Conservation (phyloP, 176 grass and related monocot species). For the Oropetium thomaeum region DNA sequence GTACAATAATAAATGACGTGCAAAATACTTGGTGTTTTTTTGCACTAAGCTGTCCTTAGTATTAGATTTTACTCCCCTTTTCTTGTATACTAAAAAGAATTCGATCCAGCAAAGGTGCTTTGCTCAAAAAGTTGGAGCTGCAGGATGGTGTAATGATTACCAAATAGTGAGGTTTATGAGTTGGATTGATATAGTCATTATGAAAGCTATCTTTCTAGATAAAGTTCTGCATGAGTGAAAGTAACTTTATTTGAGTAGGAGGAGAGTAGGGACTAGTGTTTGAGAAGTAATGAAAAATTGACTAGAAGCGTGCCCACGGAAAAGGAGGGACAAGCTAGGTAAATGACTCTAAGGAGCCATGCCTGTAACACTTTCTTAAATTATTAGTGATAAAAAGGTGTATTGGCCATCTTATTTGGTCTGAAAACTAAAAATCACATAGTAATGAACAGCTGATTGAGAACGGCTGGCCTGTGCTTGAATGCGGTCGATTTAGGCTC, state of each 20-base stretch:
- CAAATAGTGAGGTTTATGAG: conserved; percentile 34
- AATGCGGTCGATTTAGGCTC: conserved; percentile 11
- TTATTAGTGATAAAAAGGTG: conserved; percentile 14
- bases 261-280: conserved; percentile 29
- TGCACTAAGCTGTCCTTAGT: neutral
- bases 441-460: conserved; percentile 6
- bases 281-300: conserved; percentile 27
- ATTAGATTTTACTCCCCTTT: neutral
- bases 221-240: conserved; percentile 44
- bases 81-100: conserved; percentile 14
- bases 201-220: conserved; percentile 39
- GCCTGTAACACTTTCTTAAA: conserved; percentile 6
- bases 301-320: neutral
- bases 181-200: conserved; percentile 34
- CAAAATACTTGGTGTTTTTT: neutral
- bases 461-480: conserved; percentile 12
- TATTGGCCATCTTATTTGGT: conserved; percentile 19
- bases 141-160: conserved; percentile 49
- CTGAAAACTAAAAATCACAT: conserved; percentile 20
- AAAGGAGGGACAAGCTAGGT: conserved; percentile 8
- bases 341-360: conserved; percentile 10
- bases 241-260: conserved; percentile 45
- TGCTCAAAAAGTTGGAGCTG: conserved; percentile 35
- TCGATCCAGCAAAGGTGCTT: conserved; percentile 13
- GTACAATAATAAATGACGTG: conserved; percentile 1